Base-by-base conservation (phyloP, 2,329 filamentous ascomycete species). In the Orbilia blumenaviensis region DNA sequence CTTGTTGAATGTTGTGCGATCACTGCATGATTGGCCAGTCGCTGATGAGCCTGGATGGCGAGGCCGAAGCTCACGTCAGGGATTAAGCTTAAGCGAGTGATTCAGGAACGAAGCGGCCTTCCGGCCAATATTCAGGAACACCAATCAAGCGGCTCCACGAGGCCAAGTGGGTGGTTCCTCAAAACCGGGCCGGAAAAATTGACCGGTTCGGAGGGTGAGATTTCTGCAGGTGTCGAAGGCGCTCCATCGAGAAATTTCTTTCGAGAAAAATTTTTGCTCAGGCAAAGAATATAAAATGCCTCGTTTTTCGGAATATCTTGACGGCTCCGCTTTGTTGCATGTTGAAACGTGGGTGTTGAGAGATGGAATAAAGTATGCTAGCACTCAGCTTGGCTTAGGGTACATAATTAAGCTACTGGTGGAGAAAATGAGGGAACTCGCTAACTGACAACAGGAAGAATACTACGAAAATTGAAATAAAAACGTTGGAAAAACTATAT, bases 61-160 rank as follows among this genome's bases (percentile, higher is more conserved):
- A 60, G 72, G 58, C 72, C 64, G 72, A 69, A 68, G 56, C 48
- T 61, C 48, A 58, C 54, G 64, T 46, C 64, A 69, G 64, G 72
- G 72, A 50, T 58, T n/a, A 36, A 44, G 42, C 29, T 46, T 69
- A 69, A 76, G 72, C 72, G 72, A 76, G 64, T 69, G 64, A 76
- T 64, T 76, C 64, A 69, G 64, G 72, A 69, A 76, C 71, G 46
- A 68, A 56, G 48, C 38, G 56, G 71, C 58, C 60, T 66, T 46
- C 72, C 32, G 48, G 27, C 64, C 58, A 76, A 76, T 76, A 61
- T 64, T 54, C 60, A 69, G 72, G 64, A 68, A 76, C 72, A 76
- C 72, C 72, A 76, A 76, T 76, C 72, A 76, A 27, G 48, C 41
- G 16, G 14, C 41, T 68, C 64, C 72, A 76, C 72, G 72, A 63